Conservation (phyloP, 768 basidiomycete species). For the Lactifluus echinatus region DNA sequence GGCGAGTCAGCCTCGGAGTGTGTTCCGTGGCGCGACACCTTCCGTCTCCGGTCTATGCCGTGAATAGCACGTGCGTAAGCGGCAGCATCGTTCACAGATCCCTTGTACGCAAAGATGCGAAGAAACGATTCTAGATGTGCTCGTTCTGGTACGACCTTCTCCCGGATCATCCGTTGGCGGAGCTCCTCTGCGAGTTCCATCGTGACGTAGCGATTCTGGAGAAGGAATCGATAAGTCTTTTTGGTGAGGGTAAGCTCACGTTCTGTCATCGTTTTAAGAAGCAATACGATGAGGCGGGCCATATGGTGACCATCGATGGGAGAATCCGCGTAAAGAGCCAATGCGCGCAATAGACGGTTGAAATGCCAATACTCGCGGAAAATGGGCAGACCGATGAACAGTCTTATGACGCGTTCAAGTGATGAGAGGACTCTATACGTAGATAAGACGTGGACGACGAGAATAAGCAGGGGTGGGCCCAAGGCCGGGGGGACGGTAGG, state of each 20-base stretch:
- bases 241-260: conserved; percentile 9
- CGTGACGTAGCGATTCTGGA: conserved; percentile 39
- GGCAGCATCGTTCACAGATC: conserved; percentile 34
- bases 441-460: conserved; percentile 41
- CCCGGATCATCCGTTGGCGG: conserved; percentile 34
- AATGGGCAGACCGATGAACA: conserved; percentile 24
- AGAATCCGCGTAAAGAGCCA: conserved; percentile 3
- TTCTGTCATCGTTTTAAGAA: conserved; percentile 16
- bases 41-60: conserved; percentile 17
- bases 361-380: conserved; percentile 22
- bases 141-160: conserved; percentile 33
- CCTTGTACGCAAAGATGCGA: conserved; percentile 38
- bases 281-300: conserved; percentile 3
- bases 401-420: conserved; percentile 35
- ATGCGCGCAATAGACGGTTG: conserved; percentile 19
- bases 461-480: conserved; percentile 37
- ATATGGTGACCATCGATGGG: conserved; percentile 3
- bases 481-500: conserved; percentile 26
- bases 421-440: conserved; percentile 40
- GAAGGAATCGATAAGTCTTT: conserved; percentile 7
- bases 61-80: conserved; percentile 36
- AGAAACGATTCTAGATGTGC: conserved; percentile 42
- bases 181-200: conserved; percentile 42
- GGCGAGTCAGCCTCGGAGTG: neutral
- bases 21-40: neutral